Conservation (phyloP, 495 filamentous ascomycete species). For the Hypoxylon fragiforme region DNA sequence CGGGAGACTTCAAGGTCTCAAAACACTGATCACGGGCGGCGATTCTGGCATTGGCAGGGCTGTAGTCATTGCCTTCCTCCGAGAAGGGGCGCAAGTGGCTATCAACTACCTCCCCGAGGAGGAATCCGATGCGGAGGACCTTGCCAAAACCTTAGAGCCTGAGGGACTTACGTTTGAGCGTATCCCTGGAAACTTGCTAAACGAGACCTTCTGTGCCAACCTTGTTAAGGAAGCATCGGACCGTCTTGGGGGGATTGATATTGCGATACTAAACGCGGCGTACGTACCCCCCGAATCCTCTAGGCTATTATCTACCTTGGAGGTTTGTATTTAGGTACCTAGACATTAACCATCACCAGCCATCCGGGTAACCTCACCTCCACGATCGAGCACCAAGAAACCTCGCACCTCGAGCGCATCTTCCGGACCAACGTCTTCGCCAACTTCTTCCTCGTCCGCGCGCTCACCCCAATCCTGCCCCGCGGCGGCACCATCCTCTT, state of each 20-base stretch:
- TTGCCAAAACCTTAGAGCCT: background rate
- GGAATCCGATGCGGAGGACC: constrained; percentile 28
- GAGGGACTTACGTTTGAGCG: background rate
- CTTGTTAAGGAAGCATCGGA: background rate
- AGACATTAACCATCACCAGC: background rate
- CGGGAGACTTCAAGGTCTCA: constrained; percentile 48
- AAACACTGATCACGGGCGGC: constrained; percentile 61
- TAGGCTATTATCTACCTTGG: no score
- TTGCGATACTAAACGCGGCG: background rate
- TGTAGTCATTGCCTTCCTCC: constrained; percentile 58
- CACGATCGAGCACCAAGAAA: background rate
- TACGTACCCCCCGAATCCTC: background rate
- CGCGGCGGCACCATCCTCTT: background rate
- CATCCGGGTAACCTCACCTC: background rate
- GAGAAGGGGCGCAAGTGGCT: constrained; percentile 49
- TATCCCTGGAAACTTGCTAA: background rate
- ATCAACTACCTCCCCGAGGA: constrained; percentile 62
- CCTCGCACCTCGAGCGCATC: constrained; percentile 4
- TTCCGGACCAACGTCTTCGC: constrained; percentile 7
- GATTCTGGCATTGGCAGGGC: constrained; percentile 60
- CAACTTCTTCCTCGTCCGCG: constrained; percentile 2
- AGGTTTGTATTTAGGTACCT: background rate
- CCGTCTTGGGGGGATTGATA: background rate
- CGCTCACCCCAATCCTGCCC: background rate
- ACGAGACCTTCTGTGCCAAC: background rate